These are phyloP conservation scores for Paramarasmius palmivorus DNA, from an alignment of 1,284 basidiomycete species.

Conservation along the genomic window DNA sequence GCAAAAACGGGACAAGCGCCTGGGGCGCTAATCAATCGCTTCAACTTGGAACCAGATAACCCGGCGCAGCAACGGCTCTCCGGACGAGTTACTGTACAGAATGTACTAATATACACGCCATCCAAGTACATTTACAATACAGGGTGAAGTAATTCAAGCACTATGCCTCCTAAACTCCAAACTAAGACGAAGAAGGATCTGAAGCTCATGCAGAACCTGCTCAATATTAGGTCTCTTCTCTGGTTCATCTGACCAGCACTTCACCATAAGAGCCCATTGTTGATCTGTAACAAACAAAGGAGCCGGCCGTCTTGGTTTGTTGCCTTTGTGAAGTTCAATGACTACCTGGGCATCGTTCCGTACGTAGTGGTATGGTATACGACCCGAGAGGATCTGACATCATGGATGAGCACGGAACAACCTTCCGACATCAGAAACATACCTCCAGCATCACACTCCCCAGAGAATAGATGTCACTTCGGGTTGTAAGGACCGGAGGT, in stretches of 20 bases:
- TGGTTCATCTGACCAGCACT: constrained; percentile 36
- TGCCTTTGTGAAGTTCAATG: constrained; percentile 38
- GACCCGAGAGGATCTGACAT: constrained; percentile 36
- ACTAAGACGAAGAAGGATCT: constrained; percentile 20
- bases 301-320: constrained; percentile 39
- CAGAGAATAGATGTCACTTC: constrained; percentile 41
- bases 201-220: constrained; percentile 23
- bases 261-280: constrained; percentile 39
- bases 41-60: no score
- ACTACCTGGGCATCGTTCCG: constrained; percentile 41
- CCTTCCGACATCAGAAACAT: constrained; percentile 4
- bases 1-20: no score
- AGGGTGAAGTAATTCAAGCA: no score
- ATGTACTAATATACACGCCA: no score
- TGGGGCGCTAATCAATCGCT: no score
- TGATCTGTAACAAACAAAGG: constrained; percentile 36
- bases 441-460: constrained; percentile 44
- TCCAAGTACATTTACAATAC: no score
- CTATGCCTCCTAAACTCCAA: constrained; percentile 24
- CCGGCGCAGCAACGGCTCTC: no score
- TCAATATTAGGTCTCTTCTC: constrained; percentile 26
- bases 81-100: no score
- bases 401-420: background rate
- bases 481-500: constrained; percentile 24
- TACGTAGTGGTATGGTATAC: constrained; percentile 40